Percentiles rank a stretch among this genome's conserved stretches.
phyloP scores from a whole-genome alignment of 345 rosid genomes.

The Atalantia buxifolia region DNA sequence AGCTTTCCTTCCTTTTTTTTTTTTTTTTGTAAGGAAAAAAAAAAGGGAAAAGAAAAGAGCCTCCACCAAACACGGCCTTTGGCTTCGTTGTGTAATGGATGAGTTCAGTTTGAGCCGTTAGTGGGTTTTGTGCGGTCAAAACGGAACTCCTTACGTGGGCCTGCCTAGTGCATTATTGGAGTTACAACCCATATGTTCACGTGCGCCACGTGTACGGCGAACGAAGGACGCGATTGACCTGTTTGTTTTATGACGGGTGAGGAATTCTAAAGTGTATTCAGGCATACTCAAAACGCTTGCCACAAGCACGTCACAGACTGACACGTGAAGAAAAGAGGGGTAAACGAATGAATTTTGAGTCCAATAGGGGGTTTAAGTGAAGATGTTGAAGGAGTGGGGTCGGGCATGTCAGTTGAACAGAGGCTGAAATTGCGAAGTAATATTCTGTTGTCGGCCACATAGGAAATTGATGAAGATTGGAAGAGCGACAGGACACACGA shows the following conservation, averaged over 20 bases:
- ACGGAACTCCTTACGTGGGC: conserved; percentile 20
- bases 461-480: not conserved
- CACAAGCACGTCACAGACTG: too few species aligned
- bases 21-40: not conserved
- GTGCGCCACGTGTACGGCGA: conserved; percentile 32
- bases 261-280: not conserved
- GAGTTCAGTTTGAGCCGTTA: not conserved
- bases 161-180: conserved; percentile 20
- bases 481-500: not conserved
- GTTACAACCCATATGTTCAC: conserved; percentile 22
- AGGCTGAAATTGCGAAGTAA: conserved; percentile 2
- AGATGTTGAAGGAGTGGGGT: not conserved
- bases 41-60: not conserved
- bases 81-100: not conserved
- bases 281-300: not conserved
- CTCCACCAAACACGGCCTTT: conserved; percentile 1
- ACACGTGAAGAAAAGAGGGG: too few species aligned
- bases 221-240: not conserved
- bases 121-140: conserved; percentile 6
- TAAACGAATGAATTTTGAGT: too few species aligned
- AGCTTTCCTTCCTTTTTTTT: not conserved
- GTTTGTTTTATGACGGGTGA: not conserved
- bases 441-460: conserved; percentile 38
- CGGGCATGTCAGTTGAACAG: conserved; percentile 2
- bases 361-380: not conserved